Percentiles rank a stretch among this genome's conserved stretches.
These are phyloP conservation scores for Arabidopsis lyrata DNA, from an alignment of 441 rosid genomes.

Conservation along the genomic window DNA sequence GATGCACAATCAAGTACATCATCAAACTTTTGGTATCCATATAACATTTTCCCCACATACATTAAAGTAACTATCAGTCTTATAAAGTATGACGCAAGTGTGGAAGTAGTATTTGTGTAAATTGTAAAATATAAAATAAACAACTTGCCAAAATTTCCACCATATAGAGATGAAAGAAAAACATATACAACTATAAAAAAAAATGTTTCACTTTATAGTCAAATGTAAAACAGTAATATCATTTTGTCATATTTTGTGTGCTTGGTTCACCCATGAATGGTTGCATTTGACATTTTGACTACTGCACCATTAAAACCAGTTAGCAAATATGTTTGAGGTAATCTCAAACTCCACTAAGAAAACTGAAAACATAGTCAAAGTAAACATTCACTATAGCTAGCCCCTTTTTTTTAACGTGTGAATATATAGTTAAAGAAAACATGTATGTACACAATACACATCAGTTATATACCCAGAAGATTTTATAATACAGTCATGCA, in stretches of 20 bases:
- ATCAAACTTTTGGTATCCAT: neutral
- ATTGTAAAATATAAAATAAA: neutral
- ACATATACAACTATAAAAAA: neutral
- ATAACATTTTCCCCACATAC: neutral
- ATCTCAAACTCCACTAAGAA: neutral
- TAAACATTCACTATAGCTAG: neutral
- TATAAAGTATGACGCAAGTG: neutral
- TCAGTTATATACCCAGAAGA: neutral
- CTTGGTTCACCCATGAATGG: constrained; percentile 3
- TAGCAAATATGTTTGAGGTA: neutral
- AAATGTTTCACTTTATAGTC: neutral
- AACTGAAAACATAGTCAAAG: neutral
- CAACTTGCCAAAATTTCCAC: neutral
- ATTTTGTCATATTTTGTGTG: neutral
- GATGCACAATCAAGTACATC: neutral
- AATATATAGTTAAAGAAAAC: neutral
- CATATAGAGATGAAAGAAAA: neutral
- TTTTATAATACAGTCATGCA: constrained; percentile 23
- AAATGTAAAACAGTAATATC: neutral
- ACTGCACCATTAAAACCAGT: neutral
- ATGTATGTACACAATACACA: neutral
- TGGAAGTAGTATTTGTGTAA: neutral
- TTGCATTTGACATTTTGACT: neutral
- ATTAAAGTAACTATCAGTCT: neutral
- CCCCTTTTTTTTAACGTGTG: neutral